Conservation (phyloP, 306 rosid genomes). For the Purshia tridentata region DNA sequence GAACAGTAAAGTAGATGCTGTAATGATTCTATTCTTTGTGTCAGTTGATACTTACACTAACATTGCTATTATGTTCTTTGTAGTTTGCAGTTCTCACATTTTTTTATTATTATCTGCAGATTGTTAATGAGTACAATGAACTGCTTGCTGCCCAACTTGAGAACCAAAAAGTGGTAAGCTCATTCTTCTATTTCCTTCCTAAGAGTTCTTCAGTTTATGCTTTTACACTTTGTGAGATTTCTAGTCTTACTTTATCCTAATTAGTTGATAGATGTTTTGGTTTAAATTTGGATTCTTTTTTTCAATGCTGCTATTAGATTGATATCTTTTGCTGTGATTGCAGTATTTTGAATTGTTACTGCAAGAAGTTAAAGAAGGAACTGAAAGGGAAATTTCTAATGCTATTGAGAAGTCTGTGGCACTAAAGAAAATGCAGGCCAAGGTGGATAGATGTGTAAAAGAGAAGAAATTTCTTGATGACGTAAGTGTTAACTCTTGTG, state of each 20-base stretch:
- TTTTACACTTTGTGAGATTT: constrained; percentile 9
- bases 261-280: not conserved
- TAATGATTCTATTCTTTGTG: constrained; percentile 41
- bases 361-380: constrained; percentile 83
- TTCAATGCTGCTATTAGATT: too few relatives aligned
- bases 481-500: constrained; percentile 40
- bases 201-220: not conserved
- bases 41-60: constrained; percentile 9
- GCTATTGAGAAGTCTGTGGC: constrained; percentile 69
- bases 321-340: constrained; percentile 23
- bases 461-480: constrained; percentile 85
- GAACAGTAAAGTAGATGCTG: constrained; percentile 93
- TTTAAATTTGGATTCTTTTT: not conserved
- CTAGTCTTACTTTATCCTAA: constrained; percentile 4
- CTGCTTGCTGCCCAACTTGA: constrained; percentile 88
- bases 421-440: constrained; percentile 74
- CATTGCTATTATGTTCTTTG: constrained; percentile 9
- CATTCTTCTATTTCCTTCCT: constrained; percentile 6
- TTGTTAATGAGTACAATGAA: constrained; percentile 88
- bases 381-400: constrained; percentile 61
- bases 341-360: constrained; percentile 91
- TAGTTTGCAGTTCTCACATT: constrained; percentile 21
- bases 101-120: constrained; percentile 46
- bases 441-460: constrained; percentile 68
- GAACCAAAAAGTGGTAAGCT: constrained; percentile 78